Evolutionary conservation across 306 rosid species (phyloP), one percentile per base, ranked within the genome.

Genomic region (Lathyrus aphaca): DNA sequence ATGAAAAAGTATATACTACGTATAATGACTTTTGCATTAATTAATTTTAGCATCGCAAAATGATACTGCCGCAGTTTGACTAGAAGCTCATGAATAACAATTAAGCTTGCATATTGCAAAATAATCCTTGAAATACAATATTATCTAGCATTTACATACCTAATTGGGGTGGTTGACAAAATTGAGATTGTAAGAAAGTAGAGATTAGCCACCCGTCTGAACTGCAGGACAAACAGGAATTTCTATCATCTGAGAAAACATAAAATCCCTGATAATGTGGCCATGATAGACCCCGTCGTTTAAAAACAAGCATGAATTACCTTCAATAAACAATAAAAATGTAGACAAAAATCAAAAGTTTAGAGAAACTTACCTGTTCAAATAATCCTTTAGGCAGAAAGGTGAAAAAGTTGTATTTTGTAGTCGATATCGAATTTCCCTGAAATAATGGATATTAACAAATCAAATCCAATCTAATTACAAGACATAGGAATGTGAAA

Each of bases 161-260:
- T 94, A 78, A 90, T 90, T 21, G 96, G 96, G 12, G 98, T 90
- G 50, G 94, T 83, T 77, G 98, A 94, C 72, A 94, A 83, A 84
- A 88, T 88, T 74, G 98, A 90, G 83, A 94, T 94, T 25, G 92
- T 75, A 75, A 94, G 98, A 72, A 94, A 94, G 85, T 94, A 94
- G 70, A 90, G 90, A 76, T 94, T 94, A 68, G 98, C 98, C 82
- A 94, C 98, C 84, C 98, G 94, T 58, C 98, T 88, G 88, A 94
- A 94, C 98, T 94, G 98, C 88, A 82, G 53, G 67, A 54, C 77
- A 80, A 82, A 80, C 55, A 83, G 51, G 74, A 44, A 81, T 71
- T 63, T 77, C 64, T 83, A 86, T 81, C 75, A 63, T 87, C 81
- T 80, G 80, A 84, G 85, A 64, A 40, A 79, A 68, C 72, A 77